Base-by-base conservation (phyloP, 1,284 basidiomycete genomes). In the Sporisorium scitamineum region DNA sequence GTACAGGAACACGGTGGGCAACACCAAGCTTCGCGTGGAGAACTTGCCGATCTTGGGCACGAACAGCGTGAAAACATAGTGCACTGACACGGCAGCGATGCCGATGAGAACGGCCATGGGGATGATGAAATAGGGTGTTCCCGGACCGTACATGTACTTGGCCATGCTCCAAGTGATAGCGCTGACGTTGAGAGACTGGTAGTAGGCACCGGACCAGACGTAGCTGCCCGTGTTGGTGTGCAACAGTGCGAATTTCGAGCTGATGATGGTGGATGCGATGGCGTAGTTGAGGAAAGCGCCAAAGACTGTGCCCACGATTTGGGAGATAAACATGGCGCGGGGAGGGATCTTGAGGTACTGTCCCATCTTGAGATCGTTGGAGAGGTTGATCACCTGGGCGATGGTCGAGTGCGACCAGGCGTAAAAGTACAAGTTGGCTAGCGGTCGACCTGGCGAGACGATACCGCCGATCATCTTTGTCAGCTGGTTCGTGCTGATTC, bases 341-440 rank as follows among this genome's bases (percentile, higher is more conserved):
- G 54, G 76, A 0, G 72, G 52, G 27, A 86, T 76, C 61, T 86
- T 85, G 47, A 81, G 32, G 29, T 70, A 81, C 26, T 80, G 78
- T 1, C 72, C 79, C 41, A 81, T 53, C 53, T 80, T 80, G 29
- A 80, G 74, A 37, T 75, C 65, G 51, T 63, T 52, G 5, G 57
- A 60, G 9, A 80, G 62, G 61, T 77, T 70, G 66, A 80, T 63
- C 13, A 64, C 57, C 16, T 77, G 74, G 0, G 45, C 44, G 31
- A 80, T 76, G 24, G 76, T 62, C 45, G 54, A 51, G 54, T 74
- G 79, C 13, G 69, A 73, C 70, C 70, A 80, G 18, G 60, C 57
- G 53, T 62, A 62, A 42, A 79, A 79, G 59, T 76, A 80, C n/a
- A 80, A 51, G 24, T 72, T 74, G 9, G 79, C 76, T 5, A 80